Conservation (phyloP, 768 basidiomycete genomes). For the Jaapia argillacea region DNA sequence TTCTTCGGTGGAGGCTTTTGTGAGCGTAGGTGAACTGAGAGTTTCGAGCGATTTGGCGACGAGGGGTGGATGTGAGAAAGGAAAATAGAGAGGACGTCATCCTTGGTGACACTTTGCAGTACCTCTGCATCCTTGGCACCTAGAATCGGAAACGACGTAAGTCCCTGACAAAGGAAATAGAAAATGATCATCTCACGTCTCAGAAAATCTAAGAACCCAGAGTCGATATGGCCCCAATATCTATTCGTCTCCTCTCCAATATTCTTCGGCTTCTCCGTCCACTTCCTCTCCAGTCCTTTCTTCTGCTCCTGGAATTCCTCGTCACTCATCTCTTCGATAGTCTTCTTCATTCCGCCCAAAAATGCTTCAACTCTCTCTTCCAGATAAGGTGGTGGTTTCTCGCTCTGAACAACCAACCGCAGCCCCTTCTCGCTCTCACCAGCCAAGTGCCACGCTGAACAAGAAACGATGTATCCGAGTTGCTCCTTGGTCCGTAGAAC, state of each 20-base stretch:
- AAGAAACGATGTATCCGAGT: constrained; percentile 85
- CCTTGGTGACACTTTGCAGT: constrained; percentile 56
- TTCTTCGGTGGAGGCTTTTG: constrained; percentile 50
- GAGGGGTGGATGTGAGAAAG: constrained; percentile 56
- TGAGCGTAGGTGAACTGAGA: constrained; percentile 75
- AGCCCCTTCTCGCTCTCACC: constrained; percentile 69
- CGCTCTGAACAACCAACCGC: constrained; percentile 82
- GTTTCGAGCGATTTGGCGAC: constrained; percentile 63
- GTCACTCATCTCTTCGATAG: constrained; percentile 56
- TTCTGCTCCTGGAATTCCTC: constrained; percentile 77
- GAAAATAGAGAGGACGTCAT: constrained; percentile 69
- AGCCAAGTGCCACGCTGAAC: constrained; percentile 40
- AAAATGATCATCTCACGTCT: constrained; percentile 63
- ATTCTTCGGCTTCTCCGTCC: constrained; percentile 85
- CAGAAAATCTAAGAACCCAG: constrained; percentile 80
- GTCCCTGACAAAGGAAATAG: not conserved
- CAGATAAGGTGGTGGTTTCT: constrained; percentile 67
- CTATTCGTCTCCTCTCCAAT: constrained; percentile 66
- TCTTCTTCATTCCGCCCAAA: constrained; percentile 60
- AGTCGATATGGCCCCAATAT: constrained; percentile 64
- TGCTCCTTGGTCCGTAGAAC: constrained; percentile 90
- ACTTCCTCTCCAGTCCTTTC: constrained; percentile 64
- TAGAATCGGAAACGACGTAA: constrained; percentile 18
- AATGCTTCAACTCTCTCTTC: constrained; percentile 88
- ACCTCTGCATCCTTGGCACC: constrained; percentile 64